Percentiles rank a stretch among this genome's conserved stretches.
These are phyloP conservation scores for Dothiorella sarmentorum DNA, from an alignment of 2,329 filamentous ascomycete species.

Conservation along the genomic window DNA sequence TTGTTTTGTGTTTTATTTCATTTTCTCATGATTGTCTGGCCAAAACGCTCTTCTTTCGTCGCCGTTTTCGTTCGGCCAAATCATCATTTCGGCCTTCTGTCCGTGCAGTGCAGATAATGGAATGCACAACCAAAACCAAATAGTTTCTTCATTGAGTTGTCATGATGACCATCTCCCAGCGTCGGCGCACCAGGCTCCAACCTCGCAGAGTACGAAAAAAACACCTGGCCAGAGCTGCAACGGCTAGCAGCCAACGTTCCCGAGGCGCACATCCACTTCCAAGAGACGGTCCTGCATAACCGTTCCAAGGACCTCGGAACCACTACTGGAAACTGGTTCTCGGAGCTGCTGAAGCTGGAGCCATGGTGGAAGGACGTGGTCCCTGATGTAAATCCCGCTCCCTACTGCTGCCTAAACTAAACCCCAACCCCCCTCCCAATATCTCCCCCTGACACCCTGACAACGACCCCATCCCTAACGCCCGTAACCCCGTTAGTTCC, in stretches of 20 bases:
- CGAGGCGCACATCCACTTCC: slow-evolving; percentile 77
- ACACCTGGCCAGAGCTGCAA: slow-evolving; percentile 45
- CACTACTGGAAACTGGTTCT: slow-evolving; percentile 57
- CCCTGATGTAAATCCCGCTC: slow-evolving; percentile 52
- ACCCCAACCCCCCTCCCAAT: background rate
- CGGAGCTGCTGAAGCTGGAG: slow-evolving; percentile 62
- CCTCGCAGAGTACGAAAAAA: slow-evolving; percentile 40
- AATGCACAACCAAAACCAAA: background rate
- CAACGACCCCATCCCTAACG: background rate
- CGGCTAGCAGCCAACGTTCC: slow-evolving; percentile 57
- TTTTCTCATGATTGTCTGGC: no score
- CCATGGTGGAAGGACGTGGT: slow-evolving; percentile 73
- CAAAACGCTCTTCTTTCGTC: no score
- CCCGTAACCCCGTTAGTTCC: slow-evolving; percentile 48
- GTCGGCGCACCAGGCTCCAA: slow-evolving; percentile 41
- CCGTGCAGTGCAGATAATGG: no score
- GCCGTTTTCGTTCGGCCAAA: no score
- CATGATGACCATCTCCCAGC: slow-evolving; percentile 21
- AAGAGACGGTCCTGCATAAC: slow-evolving; percentile 56
- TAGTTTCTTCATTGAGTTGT: background rate
- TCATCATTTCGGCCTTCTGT: background rate
- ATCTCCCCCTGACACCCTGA: background rate
- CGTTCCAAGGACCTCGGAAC: slow-evolving; percentile 61
- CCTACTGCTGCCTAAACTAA: slow-evolving; percentile 27
- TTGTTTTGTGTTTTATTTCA: no score